Evolutionary conservation across 2,329 filamentous ascomycete species (phyloP), one percentile per base, ranked within the genome.

Genomic region (Leptosphaerulina australis): DNA sequence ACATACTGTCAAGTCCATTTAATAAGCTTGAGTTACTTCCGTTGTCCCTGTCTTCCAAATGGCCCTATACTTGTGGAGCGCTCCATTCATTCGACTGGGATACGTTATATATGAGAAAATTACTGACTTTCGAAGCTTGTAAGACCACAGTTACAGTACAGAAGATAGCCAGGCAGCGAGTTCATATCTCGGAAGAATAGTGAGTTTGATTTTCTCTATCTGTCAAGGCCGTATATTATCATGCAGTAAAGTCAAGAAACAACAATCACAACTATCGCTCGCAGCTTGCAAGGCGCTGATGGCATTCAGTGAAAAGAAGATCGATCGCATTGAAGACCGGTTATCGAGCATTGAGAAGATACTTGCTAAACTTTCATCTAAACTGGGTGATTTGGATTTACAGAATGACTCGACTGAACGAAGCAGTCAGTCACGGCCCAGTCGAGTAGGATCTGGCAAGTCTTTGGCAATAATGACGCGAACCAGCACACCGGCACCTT

Each of bases 241-340:
- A n/a, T n/a, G n/a, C n/a, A n/a, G n/a, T n/a, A n/a, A n/a, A n/a
- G n/a, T n/a, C n/a, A n/a, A n/a, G n/a, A n/a, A n/a, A n/a, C n/a
- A n/a, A n/a, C n/a, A n/a, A n/a, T n/a, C n/a, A n/a, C n/a, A n/a
- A n/a, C n/a, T n/a, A n/a, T n/a, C n/a, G n/a, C n/a, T n/a, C n/a
- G n/a, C n/a, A n/a, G n/a, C n/a, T n/a, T n/a, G n/a, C n/a, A n/a
- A n/a, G n/a, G n/a, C n/a, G 21, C 56, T 64, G 33, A 64, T 41
- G 5, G 7, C 2, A 8, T 4, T 3, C 30, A 81, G 78, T 64
- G 80, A 82, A 60, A 77, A 72, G 59, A 81, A 81, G 62, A 79
- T 82, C 38, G 79, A 81, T 52, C 61, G 76, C 10, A 81, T 82
- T 40, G 79, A 81, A 57, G 74, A 78, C 22, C 74, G 79, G 12